Conservation (phyloP, 2,329 filamentous ascomycete species). For the Xylariaceae sp. region DNA sequence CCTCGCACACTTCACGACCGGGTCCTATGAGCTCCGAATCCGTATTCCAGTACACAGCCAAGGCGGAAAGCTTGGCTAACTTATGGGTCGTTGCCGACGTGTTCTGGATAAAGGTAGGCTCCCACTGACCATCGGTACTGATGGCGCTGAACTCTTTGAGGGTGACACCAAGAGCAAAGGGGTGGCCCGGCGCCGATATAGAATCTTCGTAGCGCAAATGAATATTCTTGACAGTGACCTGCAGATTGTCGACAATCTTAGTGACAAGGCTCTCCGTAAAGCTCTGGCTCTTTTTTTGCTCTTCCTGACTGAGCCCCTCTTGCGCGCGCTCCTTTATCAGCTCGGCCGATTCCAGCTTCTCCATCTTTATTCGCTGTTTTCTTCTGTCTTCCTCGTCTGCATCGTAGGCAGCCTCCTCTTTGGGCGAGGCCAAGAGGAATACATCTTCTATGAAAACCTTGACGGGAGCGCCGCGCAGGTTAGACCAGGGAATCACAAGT, state of each 20-base stretch:
- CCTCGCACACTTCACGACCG: conserved; percentile 64
- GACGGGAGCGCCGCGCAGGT: conserved; percentile 87
- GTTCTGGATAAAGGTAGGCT: conserved; percentile 91
- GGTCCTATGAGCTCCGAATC: conserved; percentile 79
- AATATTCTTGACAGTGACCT: conserved; percentile 97
- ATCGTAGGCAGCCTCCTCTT: conserved; percentile 90
- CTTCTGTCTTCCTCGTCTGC: conserved; percentile 85
- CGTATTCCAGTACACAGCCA: conserved; percentile 98
- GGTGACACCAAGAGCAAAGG: conserved; percentile 87
- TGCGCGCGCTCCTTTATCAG: conserved; percentile 84
- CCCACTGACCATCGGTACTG: conserved; percentile 92
- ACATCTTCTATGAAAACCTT: conserved; percentile 96
- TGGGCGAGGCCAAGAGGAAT: conserved; percentile 88
- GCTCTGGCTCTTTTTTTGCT: conserved; percentile 95
- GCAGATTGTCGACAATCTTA: conserved; percentile 96
- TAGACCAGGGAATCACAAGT: conserved; percentile 94
- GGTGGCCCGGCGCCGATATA: conserved; percentile 88
- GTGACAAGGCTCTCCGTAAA: conserved; percentile 93
- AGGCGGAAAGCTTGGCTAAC: conserved; percentile 78
- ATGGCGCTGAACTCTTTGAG: conserved; percentile 95
- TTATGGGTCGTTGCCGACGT: conserved; percentile 83
- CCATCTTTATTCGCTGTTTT: conserved; percentile 91
- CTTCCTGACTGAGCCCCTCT: conserved; percentile 90
- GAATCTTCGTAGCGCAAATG: conserved; percentile 98
- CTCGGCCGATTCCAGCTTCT: conserved; percentile 95